A percentile compares a stretch with the other conserved stretches of the same genome.
phyloP scores from a whole-genome alignment of 192 early-diverging fungal genomes.

The Dimargaris xerosporica region DNA sequence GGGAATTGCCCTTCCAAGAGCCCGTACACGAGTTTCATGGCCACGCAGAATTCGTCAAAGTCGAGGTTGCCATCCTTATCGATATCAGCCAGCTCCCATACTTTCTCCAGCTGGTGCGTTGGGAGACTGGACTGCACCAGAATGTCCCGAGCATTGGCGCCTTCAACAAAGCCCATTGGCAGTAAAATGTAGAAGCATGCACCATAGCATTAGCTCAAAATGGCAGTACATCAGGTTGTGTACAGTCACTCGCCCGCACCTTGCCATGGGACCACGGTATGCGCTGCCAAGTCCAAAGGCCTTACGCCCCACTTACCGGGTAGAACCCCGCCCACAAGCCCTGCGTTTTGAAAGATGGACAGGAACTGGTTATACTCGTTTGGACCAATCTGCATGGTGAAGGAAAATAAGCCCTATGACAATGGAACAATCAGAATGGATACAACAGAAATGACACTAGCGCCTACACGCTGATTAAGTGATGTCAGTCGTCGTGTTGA shows the following conservation, averaged over 20 bases:
- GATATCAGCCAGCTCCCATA: constrained; percentile 63
- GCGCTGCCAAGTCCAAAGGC: not conserved
- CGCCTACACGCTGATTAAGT: too few relatives aligned
- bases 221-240: not conserved
- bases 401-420: too few relatives aligned
- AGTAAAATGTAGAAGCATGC: not conserved
- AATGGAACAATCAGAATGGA: too few relatives aligned
- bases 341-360: constrained; percentile 11
- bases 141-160: constrained; percentile 20
- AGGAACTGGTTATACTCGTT: not conserved
- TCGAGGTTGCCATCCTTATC: constrained; percentile 69
- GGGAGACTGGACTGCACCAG: constrained; percentile 30
- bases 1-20: constrained; percentile 36
- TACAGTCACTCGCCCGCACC: not conserved
- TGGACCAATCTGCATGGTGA: not conserved
- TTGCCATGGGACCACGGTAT: not conserved
- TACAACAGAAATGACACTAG: too few relatives aligned
- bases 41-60: constrained; percentile 70
- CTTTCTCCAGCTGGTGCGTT: constrained; percentile 25
- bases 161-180: not conserved
- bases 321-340: constrained; percentile 20
- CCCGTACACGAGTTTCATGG: constrained; percentile 59
- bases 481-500: too few relatives aligned
- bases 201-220: not conserved
- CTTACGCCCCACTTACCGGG: constrained; percentile 14